Evolutionary conservation across 257 asterid genomes (phyloP), one percentile per base, ranked within the genome.

Genomic region (Ehretia macrophylla): DNA sequence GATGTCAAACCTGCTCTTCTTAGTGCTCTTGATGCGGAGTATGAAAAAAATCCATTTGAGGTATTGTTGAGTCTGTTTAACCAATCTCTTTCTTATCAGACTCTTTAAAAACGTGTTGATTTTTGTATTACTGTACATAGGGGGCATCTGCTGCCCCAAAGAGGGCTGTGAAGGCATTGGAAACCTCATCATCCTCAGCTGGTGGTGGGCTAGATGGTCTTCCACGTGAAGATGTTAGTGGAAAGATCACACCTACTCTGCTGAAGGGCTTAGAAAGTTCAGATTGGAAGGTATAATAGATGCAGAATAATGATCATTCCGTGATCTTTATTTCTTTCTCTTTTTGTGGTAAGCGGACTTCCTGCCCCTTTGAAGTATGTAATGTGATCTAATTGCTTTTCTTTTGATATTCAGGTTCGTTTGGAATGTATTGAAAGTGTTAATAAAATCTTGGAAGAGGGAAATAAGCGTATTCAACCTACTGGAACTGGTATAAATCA

Each of bases 1-100:
- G 99, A 93, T 80, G 99, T 93, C 23, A 93, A 89, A 62, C 99
- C 99, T 61, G 99, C 97, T 71, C 92, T 93, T 77, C 84, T 89
- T 65, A 89, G 94, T 70, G 88, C 95, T 11, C 95, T 93, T 69
- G 99, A 93, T 72, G 95, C 99, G 8, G 99, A 93, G 71, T 93
- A 73, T 76, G 97, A 93, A 62, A 93, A 89, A 61, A 93, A 93
- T 72, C 99, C 97, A 46, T 90, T 68, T 73, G 99, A 93, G 95
- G 99, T 86, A 65, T 60, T 8, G 17, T 57, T 55, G 37, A 17
- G 68, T 66, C 38, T 60, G 53, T 44, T 65, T 38, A 18, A 27
- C 37, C 3, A 8, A 53, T 44, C 6, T 60, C 32, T 51, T 68
- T 67, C 32, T 44, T 52, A n/a, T 40, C 51, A 62, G 50, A 42